Evolutionary conservation across 2,329 filamentous ascomycete genomes (phyloP).

Genomic region (Sporothrix euskadiensis): DNA sequence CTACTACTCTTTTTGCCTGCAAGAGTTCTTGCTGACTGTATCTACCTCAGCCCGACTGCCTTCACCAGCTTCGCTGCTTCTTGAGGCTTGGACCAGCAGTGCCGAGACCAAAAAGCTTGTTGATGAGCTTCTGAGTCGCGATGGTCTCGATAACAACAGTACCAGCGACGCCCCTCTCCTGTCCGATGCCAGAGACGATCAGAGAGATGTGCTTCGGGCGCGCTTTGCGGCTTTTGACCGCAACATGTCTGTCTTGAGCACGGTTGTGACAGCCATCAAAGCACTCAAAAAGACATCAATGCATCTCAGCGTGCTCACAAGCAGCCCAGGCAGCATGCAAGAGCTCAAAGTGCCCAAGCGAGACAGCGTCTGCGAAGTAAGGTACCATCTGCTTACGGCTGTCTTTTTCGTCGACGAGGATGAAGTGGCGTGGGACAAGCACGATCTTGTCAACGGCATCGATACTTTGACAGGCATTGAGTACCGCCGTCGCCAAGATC

Average conservation of each 20-base stretch:
- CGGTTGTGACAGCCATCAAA: conserved; percentile 30
- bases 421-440: conserved; percentile 27
- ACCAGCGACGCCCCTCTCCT: background rate
- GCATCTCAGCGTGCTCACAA: conserved; percentile 14
- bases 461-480: conserved; percentile 30
- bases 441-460: conserved; percentile 26
- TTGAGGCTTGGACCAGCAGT: conserved; percentile 32
- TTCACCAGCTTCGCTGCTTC: conserved; percentile 26
- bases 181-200: background rate
- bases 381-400: background rate
- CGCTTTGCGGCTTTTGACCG: conserved; percentile 29
- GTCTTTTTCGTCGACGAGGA: conserved; percentile 28
- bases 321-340: background rate
- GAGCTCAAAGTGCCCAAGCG: conserved; percentile 21
- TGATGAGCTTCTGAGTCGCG: conserved; percentile 17
- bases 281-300: conserved; percentile 21
- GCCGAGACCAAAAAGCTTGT: conserved; percentile 25
- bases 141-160: background rate
- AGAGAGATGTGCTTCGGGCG: background rate
- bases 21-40: background rate
- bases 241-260: conserved; percentile 27
- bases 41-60: conserved; percentile 27
- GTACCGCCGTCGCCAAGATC: conserved; percentile 28
- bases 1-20: no score
- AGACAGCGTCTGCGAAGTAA: background rate